Conservation (phyloP, 2,329 filamentous ascomycete species). For the Mollisia scopiformis region DNA sequence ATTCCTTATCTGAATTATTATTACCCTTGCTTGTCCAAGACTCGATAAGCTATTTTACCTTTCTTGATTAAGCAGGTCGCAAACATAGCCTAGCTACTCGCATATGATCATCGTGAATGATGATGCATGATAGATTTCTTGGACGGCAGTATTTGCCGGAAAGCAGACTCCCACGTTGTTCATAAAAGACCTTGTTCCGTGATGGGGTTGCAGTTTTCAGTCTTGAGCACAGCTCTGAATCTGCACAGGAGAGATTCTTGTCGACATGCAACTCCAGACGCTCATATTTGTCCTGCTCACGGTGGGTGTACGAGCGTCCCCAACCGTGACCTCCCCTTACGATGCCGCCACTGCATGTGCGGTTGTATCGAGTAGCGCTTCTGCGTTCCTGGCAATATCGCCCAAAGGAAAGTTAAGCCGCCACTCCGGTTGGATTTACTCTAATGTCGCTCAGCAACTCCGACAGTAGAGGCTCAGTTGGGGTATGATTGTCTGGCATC, state of each 20-base stretch:
- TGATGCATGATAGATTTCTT: background rate
- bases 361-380: constrained; percentile 4
- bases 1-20: too few relatives aligned
- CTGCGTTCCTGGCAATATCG: background rate
- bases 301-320: background rate
- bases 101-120: background rate
- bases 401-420: background rate
- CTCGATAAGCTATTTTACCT: too few relatives aligned
- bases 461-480: constrained; percentile 16
- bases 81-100: background rate
- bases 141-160: background rate
- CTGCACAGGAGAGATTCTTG: background rate
- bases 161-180: background rate
- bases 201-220: background rate
- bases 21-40: too few relatives aligned
- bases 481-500: constrained; percentile 24
- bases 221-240: background rate
- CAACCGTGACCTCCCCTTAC: background rate
- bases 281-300: background rate
- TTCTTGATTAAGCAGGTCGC: background rate
- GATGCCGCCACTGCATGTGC: constrained; percentile 6
- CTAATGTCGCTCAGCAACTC: background rate
- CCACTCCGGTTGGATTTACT: background rate
- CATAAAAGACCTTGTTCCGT: background rate
- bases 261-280: background rate